Evolutionary conservation across 2,329 filamentous ascomycete species (phyloP).

Genomic region (Claviceps monticola): DNA sequence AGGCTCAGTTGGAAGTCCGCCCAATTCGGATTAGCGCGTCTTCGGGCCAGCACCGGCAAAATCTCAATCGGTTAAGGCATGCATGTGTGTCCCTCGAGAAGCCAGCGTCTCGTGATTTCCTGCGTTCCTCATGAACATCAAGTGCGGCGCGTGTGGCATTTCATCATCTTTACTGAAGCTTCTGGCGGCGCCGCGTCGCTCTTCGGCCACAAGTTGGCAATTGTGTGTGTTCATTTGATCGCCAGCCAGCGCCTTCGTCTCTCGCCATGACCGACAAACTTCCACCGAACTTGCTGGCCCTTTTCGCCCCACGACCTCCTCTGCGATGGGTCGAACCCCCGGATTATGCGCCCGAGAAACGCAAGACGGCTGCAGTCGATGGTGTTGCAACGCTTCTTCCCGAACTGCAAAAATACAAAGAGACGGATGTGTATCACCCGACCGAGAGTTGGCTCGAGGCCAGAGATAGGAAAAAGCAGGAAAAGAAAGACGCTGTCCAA

Average conservation of each 20-base stretch:
- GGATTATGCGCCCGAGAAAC: conserved; percentile 72
- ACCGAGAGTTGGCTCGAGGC: conserved; percentile 89
- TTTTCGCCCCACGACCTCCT: conserved; percentile 88
- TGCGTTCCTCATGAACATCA: conserved; percentile 3
- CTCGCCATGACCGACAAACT: conserved; percentile 83
- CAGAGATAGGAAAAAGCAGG: conserved; percentile 68
- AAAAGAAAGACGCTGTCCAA: conserved; percentile 60
- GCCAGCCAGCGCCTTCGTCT: background rate
- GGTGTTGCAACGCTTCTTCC: conserved; percentile 65
- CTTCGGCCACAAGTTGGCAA: background rate
- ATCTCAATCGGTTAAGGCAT: background rate
- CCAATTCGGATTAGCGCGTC: conserved; percentile 14
- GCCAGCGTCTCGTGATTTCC: conserved; percentile 9
- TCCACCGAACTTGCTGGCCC: conserved; percentile 77
- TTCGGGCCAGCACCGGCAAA: conserved; percentile 12
- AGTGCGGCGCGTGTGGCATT: conserved; percentile 7
- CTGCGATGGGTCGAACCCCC: conserved; percentile 75
- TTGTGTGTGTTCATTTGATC: background rate
- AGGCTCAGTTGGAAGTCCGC: conserved; percentile 3
- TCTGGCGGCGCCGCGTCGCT: background rate
- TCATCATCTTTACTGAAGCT: background rate
- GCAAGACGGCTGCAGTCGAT: conserved; percentile 57
- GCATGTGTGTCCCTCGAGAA: conserved; percentile 2
- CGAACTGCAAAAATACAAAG: conserved; percentile 62
- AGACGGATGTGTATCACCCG: conserved; percentile 60